Base-by-base conservation (phyloP, 805 yeast species). In the Yarrowia hollandica region DNA sequence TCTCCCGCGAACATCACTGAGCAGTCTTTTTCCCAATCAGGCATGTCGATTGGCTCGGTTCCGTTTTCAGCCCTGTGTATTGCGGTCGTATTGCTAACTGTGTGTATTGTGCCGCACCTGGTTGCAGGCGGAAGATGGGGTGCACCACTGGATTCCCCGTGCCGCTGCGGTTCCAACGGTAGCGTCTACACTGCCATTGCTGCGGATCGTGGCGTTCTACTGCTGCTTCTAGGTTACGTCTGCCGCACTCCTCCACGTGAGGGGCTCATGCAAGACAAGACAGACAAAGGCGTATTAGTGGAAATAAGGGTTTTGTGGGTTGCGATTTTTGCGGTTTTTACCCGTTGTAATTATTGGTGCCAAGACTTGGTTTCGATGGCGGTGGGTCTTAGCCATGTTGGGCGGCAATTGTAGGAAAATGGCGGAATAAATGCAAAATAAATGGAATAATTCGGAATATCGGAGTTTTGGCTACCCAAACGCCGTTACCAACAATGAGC, bases 171-270 rank as follows among this genome's bases (percentile, higher is more conserved):
- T 37, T 14, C 26, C 14, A 21, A 21, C 9, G 42, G 26, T 14
- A 18, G 6, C 8, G 11, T 4, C 1, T 2, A 2, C 28, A n/a
- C 44, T 10, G 30, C 30, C 44, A 39, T 39, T 39, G 19, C 30
- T 38, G 30, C 28, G 30, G 44, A 9, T n/a, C 23, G 44, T 39
- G 44, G 44, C 44, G 44, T 39, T 39, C 23, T 39, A 15, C n/a
- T 8, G 28, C 30, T 28, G 44, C 26, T 38, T 38, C 42, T 38
- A 39, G 19, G 44, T 39, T 23, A n/a, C 18, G 28, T 39, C 44
- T 39, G 44, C 44, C 44, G 44, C 44, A 39, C 44, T 23, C 28
- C 44, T 39, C 44, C 44, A 39, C 44, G 44, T 39, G 44, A 39
- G 44, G 44, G 44, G 7, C 14, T 21, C 18, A 14, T 8, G n/a